Evolutionary conservation across 1,284 basidiomycete species (phyloP).

Genomic region (Puccinia hordei): DNA sequence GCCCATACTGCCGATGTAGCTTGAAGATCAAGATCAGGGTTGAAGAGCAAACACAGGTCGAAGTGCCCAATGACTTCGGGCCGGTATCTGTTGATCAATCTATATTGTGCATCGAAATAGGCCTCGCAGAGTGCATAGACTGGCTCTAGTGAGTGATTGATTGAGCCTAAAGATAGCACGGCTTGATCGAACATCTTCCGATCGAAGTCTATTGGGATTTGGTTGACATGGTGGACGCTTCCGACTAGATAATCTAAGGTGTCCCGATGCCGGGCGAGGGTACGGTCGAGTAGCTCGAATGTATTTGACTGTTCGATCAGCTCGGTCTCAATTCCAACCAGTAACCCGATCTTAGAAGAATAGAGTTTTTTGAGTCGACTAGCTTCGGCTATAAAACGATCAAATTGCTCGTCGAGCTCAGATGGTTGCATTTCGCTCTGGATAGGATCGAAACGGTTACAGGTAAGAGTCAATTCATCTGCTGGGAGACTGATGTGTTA

Average conservation of each 20-base stretch:
- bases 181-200: slow-evolving; percentile 64
- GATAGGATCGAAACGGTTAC: neutral
- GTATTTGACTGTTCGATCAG: slow-evolving; percentile 72
- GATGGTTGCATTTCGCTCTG: slow-evolving; percentile 57
- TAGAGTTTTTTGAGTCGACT: slow-evolving; percentile 70
- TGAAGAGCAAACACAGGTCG: slow-evolving; percentile 82
- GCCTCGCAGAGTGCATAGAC: slow-evolving; percentile 63
- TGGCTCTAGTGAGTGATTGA: slow-evolving; percentile 52
- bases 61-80: slow-evolving; percentile 93
- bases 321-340: slow-evolving; percentile 93
- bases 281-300: slow-evolving; percentile 62
- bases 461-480: neutral
- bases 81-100: slow-evolving; percentile 69
- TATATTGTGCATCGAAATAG: slow-evolving; percentile 82
- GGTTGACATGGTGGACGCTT: slow-evolving; percentile 85
- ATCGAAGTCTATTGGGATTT: slow-evolving; percentile 92
- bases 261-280: slow-evolving; percentile 65
- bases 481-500: neutral
- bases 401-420: slow-evolving; percentile 67
- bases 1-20: slow-evolving; percentile 65
- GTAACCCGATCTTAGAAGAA: slow-evolving; percentile 69
- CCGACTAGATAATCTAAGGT: slow-evolving; percentile 89
- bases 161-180: slow-evolving; percentile 53
- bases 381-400: slow-evolving; percentile 73
- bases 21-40: slow-evolving; percentile 50